Conservation (phyloP, 106 monocot genomes). For the Dendrobium nobile region DNA sequence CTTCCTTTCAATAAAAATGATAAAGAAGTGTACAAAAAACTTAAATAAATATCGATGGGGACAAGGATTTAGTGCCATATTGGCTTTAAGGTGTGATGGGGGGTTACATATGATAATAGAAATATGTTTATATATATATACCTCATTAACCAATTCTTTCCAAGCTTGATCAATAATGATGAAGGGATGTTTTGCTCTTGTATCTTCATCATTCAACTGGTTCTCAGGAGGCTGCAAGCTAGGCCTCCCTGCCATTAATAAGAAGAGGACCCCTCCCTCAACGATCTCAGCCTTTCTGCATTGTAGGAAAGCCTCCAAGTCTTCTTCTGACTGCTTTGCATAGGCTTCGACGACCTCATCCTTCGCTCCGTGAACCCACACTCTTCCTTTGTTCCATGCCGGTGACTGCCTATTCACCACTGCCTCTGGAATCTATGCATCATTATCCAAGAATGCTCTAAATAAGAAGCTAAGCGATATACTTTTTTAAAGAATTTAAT, state of each 20-base stretch:
- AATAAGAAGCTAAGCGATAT: too few relatives aligned
- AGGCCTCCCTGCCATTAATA: slow-evolving; percentile 53
- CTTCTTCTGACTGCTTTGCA: slow-evolving; percentile 43
- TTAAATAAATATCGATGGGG: slow-evolving; percentile 1
- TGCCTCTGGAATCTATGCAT: slow-evolving; percentile 35
- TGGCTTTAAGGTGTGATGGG: slow-evolving; percentile 17
- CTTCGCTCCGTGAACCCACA: slow-evolving; percentile 52
- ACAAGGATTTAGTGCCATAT: slow-evolving; percentile 14
- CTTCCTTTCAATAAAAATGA: not conserved
- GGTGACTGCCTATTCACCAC: slow-evolving; percentile 32
- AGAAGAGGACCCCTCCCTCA: slow-evolving; percentile 38
- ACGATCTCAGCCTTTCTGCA: slow-evolving; percentile 42
- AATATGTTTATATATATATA: not conserved
- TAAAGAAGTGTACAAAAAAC: not conserved
- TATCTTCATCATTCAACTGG: slow-evolving; percentile 58
- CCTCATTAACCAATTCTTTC: slow-evolving; percentile 45
- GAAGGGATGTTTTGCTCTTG: slow-evolving; percentile 60
- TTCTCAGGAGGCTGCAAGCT: slow-evolving; percentile 28
- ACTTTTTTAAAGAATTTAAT: too few relatives aligned
- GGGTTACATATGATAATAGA: not conserved
- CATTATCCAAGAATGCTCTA: too few relatives aligned
- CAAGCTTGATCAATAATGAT: slow-evolving; percentile 58
- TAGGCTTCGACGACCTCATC: slow-evolving; percentile 48
- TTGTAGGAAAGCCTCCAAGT: slow-evolving; percentile 28
- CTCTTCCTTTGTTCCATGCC: slow-evolving; percentile 48